Percentiles rank a stretch among this genome's conserved stretches.
These are phyloP conservation scores for Bruguiera parviflora DNA, from an alignment of 345 rosid species.

Conservation along the genomic window DNA sequence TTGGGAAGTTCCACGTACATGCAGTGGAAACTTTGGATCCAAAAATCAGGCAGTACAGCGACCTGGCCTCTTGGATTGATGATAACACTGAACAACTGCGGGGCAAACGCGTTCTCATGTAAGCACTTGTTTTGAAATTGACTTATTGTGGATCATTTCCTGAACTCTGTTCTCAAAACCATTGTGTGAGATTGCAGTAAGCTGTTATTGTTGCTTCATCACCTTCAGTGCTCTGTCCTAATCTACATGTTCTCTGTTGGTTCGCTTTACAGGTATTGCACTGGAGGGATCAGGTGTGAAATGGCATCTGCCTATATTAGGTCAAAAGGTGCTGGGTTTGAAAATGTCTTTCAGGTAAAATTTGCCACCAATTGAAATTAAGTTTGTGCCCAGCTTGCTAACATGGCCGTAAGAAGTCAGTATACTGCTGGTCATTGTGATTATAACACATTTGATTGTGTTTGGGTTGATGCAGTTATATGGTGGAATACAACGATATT, in stretches of 20 bases:
- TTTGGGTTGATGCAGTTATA: constrained; percentile 52
- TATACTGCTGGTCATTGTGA: constrained; percentile 5
- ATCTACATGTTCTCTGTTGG: neutral
- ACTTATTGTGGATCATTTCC: neutral
- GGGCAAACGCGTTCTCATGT: constrained; percentile 82
- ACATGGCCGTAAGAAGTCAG: constrained; percentile 8
- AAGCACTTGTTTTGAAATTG: constrained; percentile 27
- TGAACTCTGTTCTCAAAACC: constrained; percentile 1
- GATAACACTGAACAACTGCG: constrained; percentile 56
- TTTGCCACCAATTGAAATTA: neutral
- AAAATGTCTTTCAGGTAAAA: constrained; percentile 78
- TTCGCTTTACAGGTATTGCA: constrained; percentile 70
- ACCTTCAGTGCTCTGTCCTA: neutral
- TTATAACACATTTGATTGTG: constrained; percentile 6
- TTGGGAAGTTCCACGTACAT: constrained; percentile 70
- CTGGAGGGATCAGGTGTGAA: constrained; percentile 98
- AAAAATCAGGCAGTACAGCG: constrained; percentile 85
- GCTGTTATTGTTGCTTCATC: neutral
- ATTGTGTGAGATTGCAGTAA: neutral
- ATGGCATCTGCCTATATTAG: constrained; percentile 92
- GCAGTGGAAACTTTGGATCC: constrained; percentile 80
- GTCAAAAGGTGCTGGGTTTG: constrained; percentile 87
- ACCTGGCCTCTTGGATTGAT: constrained; percentile 85
- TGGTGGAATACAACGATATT: constrained; percentile 94
- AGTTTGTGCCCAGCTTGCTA: neutral